Conservation (phyloP, 2,329 filamentous ascomycete genomes). For the Diaporthe sp. region DNA sequence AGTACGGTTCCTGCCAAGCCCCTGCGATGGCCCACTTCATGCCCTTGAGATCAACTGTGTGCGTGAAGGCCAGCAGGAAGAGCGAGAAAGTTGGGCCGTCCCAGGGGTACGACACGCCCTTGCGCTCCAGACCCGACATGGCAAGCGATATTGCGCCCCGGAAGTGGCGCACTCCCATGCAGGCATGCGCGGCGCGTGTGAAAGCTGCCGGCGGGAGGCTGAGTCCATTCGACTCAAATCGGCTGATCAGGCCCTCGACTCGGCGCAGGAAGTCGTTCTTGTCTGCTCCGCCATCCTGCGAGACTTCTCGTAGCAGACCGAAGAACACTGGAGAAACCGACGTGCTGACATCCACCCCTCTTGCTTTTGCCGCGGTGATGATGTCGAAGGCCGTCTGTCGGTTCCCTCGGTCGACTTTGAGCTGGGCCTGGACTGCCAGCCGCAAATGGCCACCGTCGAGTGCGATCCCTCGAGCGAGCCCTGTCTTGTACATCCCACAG, state of each 20-base stretch:
- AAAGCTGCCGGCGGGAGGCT: conserved; percentile 40
- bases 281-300: conserved; percentile 34
- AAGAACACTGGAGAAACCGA: conserved; percentile 53
- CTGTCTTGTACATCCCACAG: conserved; percentile 49
- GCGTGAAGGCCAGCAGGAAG: conserved; percentile 41
- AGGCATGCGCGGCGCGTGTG: conserved; percentile 44
- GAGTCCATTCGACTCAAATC: conserved; percentile 39
- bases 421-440: conserved; percentile 57
- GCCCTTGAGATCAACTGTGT: conserved; percentile 41
- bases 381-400: conserved; percentile 49
- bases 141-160: conserved; percentile 43
- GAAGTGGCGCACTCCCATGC: conserved; percentile 42
- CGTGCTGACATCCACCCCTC: conserved; percentile 54
- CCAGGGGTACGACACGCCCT: conserved; percentile 37
- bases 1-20: conserved; percentile 36
- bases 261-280: conserved; percentile 37
- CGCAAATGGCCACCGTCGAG: conserved; percentile 55
- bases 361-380: conserved; percentile 50
- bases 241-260: conserved; percentile 38
- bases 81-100: conserved; percentile 47
- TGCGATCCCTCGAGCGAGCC: conserved; percentile 47
- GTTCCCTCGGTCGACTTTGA: conserved; percentile 44
- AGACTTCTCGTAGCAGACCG: conserved; percentile 48
- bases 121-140: conserved; percentile 40
- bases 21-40: conserved; percentile 39